phyloP scores from a whole-genome alignment of 176 grass and related monocot species.

The Zizania latifolia region DNA sequence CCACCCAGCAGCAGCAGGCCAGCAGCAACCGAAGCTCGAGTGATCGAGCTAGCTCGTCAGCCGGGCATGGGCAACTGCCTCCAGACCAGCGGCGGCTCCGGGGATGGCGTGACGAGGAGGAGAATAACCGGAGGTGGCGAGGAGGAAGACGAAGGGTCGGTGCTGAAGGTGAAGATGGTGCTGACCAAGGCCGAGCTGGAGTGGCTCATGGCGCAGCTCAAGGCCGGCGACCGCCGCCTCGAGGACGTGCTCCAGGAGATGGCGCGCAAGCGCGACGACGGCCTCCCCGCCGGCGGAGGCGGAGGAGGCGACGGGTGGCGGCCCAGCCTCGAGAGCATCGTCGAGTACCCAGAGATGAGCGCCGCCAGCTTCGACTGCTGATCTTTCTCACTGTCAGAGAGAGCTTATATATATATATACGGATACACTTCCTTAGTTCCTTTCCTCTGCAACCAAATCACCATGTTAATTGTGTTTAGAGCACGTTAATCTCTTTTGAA shows the following conservation, averaged over 20 bases:
- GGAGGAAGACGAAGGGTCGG: constrained; percentile 12
- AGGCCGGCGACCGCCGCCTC: constrained; percentile 44
- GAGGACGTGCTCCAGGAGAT: constrained; percentile 63
- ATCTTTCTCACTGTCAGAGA: background rate
- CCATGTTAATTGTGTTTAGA: too few species aligned
- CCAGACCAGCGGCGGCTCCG: background rate
- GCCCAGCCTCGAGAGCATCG: constrained; percentile 64
- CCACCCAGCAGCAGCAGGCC: too few species aligned
- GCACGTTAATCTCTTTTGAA: too few species aligned
- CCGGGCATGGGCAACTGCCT: constrained; percentile 47
- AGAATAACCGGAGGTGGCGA: background rate
- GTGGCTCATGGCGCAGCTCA: constrained; percentile 63
- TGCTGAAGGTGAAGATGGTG: constrained; percentile 61
- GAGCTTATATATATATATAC: background rate
- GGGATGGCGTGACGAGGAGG: too few species aligned
- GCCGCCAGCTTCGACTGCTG: background rate
- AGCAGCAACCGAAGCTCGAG: background rate
- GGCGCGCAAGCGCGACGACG: constrained; percentile 22
- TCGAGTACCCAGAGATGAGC: constrained; percentile 43
- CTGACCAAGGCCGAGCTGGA: constrained; percentile 71
- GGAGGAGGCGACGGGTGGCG: constrained; percentile 30
- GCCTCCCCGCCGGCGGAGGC: background rate
- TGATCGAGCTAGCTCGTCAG: background rate
- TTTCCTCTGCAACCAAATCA: too few species aligned
- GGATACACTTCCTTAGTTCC: too few species aligned